Conservation (phyloP, 495 filamentous ascomycete species). For the Amniculicola lignicola region DNA sequence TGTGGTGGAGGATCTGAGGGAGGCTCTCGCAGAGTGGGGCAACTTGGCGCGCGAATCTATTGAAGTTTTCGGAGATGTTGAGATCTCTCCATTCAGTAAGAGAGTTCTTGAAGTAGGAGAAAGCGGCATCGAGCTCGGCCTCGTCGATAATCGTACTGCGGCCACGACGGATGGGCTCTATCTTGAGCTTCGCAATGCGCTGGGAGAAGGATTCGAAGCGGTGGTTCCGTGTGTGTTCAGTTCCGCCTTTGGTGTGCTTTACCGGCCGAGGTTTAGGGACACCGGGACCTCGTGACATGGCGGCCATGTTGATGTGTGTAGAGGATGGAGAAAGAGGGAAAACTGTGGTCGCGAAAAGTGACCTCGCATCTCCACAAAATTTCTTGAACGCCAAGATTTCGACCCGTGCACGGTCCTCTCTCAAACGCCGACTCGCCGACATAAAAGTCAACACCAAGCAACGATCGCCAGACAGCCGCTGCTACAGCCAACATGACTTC, state of each 20-base stretch:
- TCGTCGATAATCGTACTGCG: constrained; percentile 77
- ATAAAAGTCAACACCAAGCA: neutral
- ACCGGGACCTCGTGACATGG: constrained; percentile 60
- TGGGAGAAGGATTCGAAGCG: constrained; percentile 88
- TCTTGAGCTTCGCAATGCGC: constrained; percentile 88
- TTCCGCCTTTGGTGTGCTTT: constrained; percentile 55
- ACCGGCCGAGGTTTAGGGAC: constrained; percentile 48
- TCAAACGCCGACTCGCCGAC: constrained; percentile 10
- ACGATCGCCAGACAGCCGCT: constrained; percentile 1
- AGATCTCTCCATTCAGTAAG: constrained; percentile 86
- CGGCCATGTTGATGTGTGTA: constrained; percentile 30
- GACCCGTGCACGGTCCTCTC: neutral
- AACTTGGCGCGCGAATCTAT: constrained; percentile 67
- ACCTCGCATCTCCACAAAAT: neutral
- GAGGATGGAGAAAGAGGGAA: neutral
- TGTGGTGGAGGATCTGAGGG: constrained; percentile 83
- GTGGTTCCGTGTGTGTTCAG: constrained; percentile 73
- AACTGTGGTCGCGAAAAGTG: too few species aligned
- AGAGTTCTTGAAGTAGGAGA: constrained; percentile 77
- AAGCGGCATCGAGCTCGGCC: constrained; percentile 60
- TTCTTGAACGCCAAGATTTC: neutral
- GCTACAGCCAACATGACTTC: constrained; percentile 54
- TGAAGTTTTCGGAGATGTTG: constrained; percentile 79
- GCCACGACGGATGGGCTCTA: constrained; percentile 86
- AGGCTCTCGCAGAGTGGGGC: constrained; percentile 80